Evolutionary conservation across 257 asterid genomes (phyloP).

Genomic region (Solanum clarkiae): DNA sequence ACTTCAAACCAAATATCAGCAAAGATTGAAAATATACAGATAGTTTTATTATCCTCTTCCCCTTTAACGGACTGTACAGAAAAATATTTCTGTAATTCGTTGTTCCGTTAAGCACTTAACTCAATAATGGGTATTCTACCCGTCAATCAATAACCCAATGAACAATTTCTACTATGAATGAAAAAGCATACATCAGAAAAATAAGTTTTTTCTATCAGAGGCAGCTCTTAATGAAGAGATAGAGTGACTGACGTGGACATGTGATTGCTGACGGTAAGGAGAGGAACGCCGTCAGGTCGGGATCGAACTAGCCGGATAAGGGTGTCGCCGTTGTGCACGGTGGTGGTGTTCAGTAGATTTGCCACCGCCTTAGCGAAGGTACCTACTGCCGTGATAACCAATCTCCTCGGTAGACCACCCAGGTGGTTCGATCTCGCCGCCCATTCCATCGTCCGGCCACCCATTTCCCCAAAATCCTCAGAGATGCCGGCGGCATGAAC

Average conservation of each 20-base stretch:
- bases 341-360: constrained; percentile 65
- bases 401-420: constrained; percentile 79
- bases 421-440: constrained; percentile 74
- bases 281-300: constrained; percentile 90
- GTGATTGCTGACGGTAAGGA: constrained; percentile 92
- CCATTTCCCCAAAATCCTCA: constrained; percentile 2
- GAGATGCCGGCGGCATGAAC: not conserved
- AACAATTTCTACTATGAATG: not conserved
- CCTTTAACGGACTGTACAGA: not conserved
- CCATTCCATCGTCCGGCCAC: constrained; percentile 76
- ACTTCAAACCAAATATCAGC: not conserved
- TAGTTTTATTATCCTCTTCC: not conserved
- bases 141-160: not conserved
- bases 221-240: not conserved
- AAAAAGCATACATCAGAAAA: not conserved
- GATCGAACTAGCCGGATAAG: constrained; percentile 68
- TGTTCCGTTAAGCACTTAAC: not conserved
- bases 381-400: constrained; percentile 61
- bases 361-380: constrained; percentile 70
- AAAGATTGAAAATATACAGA: not conserved
- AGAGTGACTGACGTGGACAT: constrained; percentile 89
- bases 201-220: not conserved
- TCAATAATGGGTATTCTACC: not conserved
- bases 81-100: not conserved
- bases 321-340: constrained; percentile 64